Percentiles rank a stretch among this genome's conserved stretches.
phyloP scores from a whole-genome alignment of 1,139 yeast species.

The Kodamaea plutei region DNA sequence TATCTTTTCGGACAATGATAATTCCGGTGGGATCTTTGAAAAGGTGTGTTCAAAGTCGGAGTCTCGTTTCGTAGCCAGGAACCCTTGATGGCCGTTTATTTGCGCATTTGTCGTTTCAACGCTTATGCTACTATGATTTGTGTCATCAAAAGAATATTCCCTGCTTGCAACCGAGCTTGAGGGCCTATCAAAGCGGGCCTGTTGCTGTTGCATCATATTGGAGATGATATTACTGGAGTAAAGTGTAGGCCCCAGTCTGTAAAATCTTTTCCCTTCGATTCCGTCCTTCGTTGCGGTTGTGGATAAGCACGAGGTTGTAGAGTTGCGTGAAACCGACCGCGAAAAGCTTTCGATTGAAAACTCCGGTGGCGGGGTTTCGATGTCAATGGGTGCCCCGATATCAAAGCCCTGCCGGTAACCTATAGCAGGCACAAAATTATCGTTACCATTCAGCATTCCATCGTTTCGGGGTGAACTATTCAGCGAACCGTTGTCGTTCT shows the following conservation, averaged over 20 bases:
- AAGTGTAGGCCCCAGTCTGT: slow-evolving; percentile 35
- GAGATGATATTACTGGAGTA: slow-evolving; percentile 33
- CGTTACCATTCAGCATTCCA: too few species aligned
- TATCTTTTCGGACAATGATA: slow-evolving; percentile 31
- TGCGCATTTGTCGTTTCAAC: slow-evolving; percentile 32
- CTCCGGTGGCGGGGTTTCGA: slow-evolving; percentile 2
- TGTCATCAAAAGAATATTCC: not conserved
- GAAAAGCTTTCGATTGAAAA: slow-evolving; percentile 25
- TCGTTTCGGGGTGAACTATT: too few species aligned
- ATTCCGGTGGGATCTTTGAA: slow-evolving; percentile 18
- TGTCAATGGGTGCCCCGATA: slow-evolving; percentile 8
- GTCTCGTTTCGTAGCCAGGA: slow-evolving; percentile 9
- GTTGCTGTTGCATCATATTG: slow-evolving; percentile 28
- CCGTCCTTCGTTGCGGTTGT: slow-evolving; percentile 75
- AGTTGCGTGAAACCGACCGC: slow-evolving; percentile 57
- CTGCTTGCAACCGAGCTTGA: not conserved
- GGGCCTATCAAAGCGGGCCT: too few species aligned
- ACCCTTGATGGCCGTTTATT: slow-evolving; percentile 21
- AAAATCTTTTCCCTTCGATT: slow-evolving; percentile 57
- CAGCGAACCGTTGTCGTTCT: too few species aligned
- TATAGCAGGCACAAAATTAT: too few species aligned
- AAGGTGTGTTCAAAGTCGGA: slow-evolving; percentile 10
- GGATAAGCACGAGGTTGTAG: slow-evolving; percentile 61
- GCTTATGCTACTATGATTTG: not conserved
- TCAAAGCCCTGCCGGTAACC: too few species aligned